Base-by-base conservation (phyloP, 208 protist genomes). In the Crithidia sp. region DNA sequence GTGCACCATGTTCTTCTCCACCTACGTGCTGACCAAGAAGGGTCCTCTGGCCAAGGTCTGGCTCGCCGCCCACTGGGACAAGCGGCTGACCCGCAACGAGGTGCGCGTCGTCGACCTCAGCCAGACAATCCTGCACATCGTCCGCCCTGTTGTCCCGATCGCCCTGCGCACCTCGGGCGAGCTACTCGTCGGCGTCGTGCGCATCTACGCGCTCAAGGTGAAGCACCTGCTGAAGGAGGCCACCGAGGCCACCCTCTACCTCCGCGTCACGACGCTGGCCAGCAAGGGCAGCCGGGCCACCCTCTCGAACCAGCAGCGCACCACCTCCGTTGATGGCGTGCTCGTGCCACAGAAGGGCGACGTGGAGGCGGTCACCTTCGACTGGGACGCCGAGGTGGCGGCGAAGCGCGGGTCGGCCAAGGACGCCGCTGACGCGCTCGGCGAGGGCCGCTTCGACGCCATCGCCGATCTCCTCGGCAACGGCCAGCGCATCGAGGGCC, bases 1-100 rank as follows among this genome's bases (percentile, higher is more conserved):
- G 9, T 49, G 45, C 45, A 7, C 37, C 19, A 99, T 99, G 98
- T 99, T 99, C 83, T 99, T 98, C 87, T 98, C 95, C 37, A 96
- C 98, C 28, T 96, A 98, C 72, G 95, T 99, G 12, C 85, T 99
- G 43, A 95, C 96, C 14, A 99, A 98, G 77, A 96, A 98, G 67
- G 96, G 97, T n/a, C 91, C 96, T 0, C 84, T 99, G 37, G 97
- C 93, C 19, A 98, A 98, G 83, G 87, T 99, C 16, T 99, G 98
- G 98, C 92, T 99, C 19, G 98, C 98, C 1, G 98, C 97, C 2
- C 97, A 99, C 84, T 98, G 96, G 97, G 97, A 99, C 72, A 87
- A 88, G 53, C 97, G 97, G 50, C 82, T 99, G 10, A 98, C 95
- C 37, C 97, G 98, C 60, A 86, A 91, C 58, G 92, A 98, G 45